Evolutionary conservation across 2,329 filamentous ascomycete species (phyloP), one percentile per base, ranked within the genome.

Genomic region (Ophiostoma populinum): DNA sequence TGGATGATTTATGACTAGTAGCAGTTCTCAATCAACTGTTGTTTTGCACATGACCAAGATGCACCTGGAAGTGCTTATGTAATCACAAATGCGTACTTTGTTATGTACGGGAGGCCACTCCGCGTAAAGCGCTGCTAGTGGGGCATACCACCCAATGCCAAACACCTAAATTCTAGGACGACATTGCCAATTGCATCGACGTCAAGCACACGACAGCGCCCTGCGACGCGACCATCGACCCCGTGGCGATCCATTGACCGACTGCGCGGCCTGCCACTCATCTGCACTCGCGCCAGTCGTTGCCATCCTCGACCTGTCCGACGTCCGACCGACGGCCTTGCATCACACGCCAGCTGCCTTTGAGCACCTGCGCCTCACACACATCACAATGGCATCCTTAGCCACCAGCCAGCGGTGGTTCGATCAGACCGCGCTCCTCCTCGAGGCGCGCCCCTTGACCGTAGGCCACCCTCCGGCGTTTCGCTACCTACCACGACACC

Each of bases 371-470:
- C 32, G 6, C 17, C 24, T 19, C 28, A n/a, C 28, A 20, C 22
- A 19, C 27, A 30, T 5, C 30, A 37, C 33, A n/a, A 93, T 93
- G 86, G 77, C 80, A 3, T 75, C 80, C 54, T 74, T 92, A 53
- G 62, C 68, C 34, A 85, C 81, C 39, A 80, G 80, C 56, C 77
- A 92, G 57, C 78, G 86, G 60, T 98, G 85, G 80, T 80, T 94
- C 46, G 75, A 79, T 48, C 80, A 94, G 56, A 93, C 87, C 11
- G 64, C 75, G 13, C 72, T 86, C 41, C 75, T 98, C 39, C 65
- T 98, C 36, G 72, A 90, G 58, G 87, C 90, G 37, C 75, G 82
- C 32, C 90, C 90, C 4, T 71, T 70, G 22, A 85, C 80, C 26
- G 87, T 92, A 70, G 43, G 71, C 60, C 32, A 8, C 21, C 25